These are phyloP conservation scores for Sextonia rubra DNA, from an alignment of 164 flowering plant genomes.

Conservation along the genomic window DNA sequence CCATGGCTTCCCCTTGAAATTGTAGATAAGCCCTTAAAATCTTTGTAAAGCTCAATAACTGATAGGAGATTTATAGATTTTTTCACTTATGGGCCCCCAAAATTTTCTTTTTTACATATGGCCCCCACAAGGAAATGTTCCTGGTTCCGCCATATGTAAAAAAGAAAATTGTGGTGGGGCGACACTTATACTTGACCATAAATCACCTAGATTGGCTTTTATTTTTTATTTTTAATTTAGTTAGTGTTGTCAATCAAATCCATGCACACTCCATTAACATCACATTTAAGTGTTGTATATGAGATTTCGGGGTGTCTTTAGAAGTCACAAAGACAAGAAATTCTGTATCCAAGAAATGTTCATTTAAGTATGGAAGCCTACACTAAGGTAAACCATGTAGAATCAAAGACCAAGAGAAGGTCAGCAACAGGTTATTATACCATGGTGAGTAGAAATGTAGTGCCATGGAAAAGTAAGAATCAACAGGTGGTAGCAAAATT, in stretches of 20 bases:
- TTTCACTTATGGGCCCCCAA: too few species aligned
- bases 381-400: not conserved
- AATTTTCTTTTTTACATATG: too few species aligned
- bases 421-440: not conserved
- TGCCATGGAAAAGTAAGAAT: not conserved
- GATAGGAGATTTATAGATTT: too few species aligned
- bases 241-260: too few species aligned
- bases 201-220: not conserved
- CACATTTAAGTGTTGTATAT: not conserved
- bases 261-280: too few species aligned
- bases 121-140: too few species aligned
- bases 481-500: not conserved
- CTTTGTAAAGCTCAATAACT: too few species aligned
- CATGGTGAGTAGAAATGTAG: not conserved
- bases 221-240: not conserved
- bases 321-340: not conserved
- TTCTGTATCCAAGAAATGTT: not conserved
- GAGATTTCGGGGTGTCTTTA: not conserved
- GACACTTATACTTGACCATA: too few species aligned
- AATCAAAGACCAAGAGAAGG: not conserved
- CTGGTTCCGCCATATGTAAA: too few species aligned
- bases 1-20: too few species aligned
- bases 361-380: not conserved
- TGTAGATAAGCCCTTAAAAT: too few species aligned
- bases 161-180: too few species aligned